Evolutionary conservation across 345 rosid species (phyloP).

Genomic region (Salix exigua): DNA sequence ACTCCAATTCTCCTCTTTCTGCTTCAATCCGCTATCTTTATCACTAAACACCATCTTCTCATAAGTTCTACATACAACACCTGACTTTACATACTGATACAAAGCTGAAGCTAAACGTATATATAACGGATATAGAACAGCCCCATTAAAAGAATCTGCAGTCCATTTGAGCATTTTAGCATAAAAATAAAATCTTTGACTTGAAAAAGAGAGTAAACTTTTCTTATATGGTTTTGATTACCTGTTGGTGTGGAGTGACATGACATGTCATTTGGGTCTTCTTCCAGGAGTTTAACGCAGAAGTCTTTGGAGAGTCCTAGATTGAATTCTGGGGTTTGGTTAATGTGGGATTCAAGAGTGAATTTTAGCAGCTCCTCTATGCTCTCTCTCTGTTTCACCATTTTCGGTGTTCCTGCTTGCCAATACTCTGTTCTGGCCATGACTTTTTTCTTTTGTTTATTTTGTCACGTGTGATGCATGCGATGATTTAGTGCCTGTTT

Average conservation of each 20-base stretch:
- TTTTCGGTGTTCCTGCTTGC: neutral
- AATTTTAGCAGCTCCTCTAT: neutral
- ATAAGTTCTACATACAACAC: slow-evolving; percentile 23
- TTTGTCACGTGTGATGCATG: no score
- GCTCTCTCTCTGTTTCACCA: neutral
- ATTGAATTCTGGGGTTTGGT: neutral
- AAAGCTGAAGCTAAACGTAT: slow-evolving; percentile 44
- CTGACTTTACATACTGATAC: slow-evolving; percentile 35
- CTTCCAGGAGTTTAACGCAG: neutral
- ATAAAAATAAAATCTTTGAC: no score
- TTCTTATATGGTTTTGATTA: neutral
- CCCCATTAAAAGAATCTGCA: slow-evolving; percentile 39
- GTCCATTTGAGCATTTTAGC: slow-evolving; percentile 1
- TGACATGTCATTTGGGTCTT: neutral
- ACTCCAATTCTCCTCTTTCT: slow-evolving; percentile 42
- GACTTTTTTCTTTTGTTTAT: no score
- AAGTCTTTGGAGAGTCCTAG: neutral
- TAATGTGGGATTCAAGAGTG: neutral
- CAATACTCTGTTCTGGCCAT: no score
- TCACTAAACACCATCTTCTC: slow-evolving; percentile 18
- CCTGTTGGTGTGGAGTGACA: neutral
- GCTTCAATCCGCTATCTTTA: slow-evolving; percentile 27
- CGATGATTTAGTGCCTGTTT: no score
- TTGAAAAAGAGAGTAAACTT: neutral
- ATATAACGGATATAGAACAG: slow-evolving; percentile 46